Evolutionary conservation across 177 flowering plant species (phyloP).

Genomic region (Vitis hybrid): DNA sequence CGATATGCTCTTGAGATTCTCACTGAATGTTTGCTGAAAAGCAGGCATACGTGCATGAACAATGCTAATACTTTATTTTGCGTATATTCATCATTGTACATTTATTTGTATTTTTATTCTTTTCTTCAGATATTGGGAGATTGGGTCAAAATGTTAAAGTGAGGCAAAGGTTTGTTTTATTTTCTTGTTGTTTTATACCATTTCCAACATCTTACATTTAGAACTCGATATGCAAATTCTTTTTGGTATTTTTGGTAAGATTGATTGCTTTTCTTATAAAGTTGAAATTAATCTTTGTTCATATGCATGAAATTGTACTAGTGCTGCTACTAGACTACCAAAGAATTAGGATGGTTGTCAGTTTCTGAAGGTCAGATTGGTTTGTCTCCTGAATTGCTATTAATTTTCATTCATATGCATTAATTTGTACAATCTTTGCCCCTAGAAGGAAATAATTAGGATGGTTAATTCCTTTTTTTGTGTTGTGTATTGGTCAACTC

Average conservation of each 20-base stretch:
- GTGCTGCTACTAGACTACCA: no score
- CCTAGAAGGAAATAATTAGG: neutral
- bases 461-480: neutral
- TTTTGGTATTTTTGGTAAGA: neutral
- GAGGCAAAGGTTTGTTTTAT: constrained; percentile 76
- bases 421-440: neutral
- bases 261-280: no score
- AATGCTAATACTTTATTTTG: neutral
- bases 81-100: neutral
- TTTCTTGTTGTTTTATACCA: neutral
- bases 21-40: no score
- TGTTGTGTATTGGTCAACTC: no score
- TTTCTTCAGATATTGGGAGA: constrained; percentile 62
- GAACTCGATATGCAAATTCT: neutral
- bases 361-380: no score
- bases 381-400: no score
- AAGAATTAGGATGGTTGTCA: no score
- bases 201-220: neutral
- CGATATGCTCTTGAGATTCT: no score
- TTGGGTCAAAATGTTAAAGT: constrained; percentile 82
- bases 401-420: neutral
- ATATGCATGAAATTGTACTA: no score
- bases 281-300: no score
- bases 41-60: no score
- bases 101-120: neutral